Evolutionary conservation across 768 basidiomycete species (phyloP), one percentile per base, ranked within the genome.

Genomic region (Boletus sensibilis): DNA sequence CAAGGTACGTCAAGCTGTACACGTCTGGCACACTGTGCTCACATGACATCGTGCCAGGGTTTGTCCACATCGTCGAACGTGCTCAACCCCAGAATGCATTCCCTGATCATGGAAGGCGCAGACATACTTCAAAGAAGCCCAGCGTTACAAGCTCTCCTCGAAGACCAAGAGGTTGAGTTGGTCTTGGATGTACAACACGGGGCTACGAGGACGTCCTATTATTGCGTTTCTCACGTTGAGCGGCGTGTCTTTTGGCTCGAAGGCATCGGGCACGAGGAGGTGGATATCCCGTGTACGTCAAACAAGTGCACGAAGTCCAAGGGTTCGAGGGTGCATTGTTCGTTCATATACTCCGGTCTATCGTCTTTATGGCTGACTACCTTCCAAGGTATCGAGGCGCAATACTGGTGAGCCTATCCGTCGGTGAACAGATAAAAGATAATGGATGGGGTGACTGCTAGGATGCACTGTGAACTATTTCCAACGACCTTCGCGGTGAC

Each of bases 391-490:
- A 48, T 67, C 44, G 63, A 63, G 45, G 65, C 63, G 2, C 67
- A 71, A 25, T 71, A 71, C 41, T 71, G 69, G 69, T 72, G 46
- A 57, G 71, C 9, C 2, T 5, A 1, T 18, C 5, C 5, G 27
- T n/a, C 11, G 6, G 4, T 12, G 13, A 31, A 29, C n/a, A 18
- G 25, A 1, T 11, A 12, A 3, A 7, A 14, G 20, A 27, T 42
- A 21, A 51, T 34, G 33, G 18, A 52, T n/a, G 1, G 2, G 4
- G 16, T 20, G 14, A 11, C 20, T 16, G 35, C 37, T 41, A 71
- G 69, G 69, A 68, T 56, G 42, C 71, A 71, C 42, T 71, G 71
- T 41, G 71, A 71, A 42, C 43, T 71, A 9, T 71, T 71, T 47
- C 69, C 69, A 27, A 71, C 59, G 21, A 59, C 53, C 6, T 60